Evolutionary conservation across 257 asterid genomes (phyloP).

Genomic region (Linderniella brevidens): DNA sequence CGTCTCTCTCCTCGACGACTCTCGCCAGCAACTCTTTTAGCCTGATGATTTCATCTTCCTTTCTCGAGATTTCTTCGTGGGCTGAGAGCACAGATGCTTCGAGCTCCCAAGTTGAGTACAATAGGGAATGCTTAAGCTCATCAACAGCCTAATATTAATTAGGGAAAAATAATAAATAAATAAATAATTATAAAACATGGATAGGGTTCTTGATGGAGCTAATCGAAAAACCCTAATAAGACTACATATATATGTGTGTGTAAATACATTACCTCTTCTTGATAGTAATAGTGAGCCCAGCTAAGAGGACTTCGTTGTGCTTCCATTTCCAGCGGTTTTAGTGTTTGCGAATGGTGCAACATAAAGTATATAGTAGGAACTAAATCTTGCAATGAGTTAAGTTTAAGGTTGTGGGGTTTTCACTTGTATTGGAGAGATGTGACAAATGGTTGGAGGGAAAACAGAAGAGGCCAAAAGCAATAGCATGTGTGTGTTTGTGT

Average conservation of each 20-base stretch:
- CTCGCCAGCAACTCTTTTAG: slow-evolving; percentile 39
- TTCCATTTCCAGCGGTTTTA: slow-evolving; percentile 25
- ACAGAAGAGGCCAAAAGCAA: slow-evolving; percentile 60
- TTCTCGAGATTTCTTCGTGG: slow-evolving; percentile 65
- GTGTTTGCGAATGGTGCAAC: slow-evolving; percentile 6
- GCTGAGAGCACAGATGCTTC: slow-evolving; percentile 56
- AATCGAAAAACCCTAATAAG: too few species aligned
- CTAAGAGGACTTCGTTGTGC: slow-evolving; percentile 67
- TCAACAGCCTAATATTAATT: slow-evolving; percentile 39
- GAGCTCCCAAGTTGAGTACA: slow-evolving; percentile 66
- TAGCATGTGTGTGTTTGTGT: slow-evolving; percentile 19
- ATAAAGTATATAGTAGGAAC: slow-evolving; percentile 21
- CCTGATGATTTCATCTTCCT: slow-evolving; percentile 66
- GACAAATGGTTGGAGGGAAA: slow-evolving; percentile 47
- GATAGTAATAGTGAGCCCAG: slow-evolving; percentile 48
- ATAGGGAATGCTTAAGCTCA: slow-evolving; percentile 57
- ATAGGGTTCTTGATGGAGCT: slow-evolving; percentile 8
- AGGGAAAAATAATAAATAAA: too few species aligned
- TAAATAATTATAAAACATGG: not conserved
- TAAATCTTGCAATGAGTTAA: slow-evolving; percentile 30
- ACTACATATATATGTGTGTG: too few species aligned
- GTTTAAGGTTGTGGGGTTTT: slow-evolving; percentile 19
- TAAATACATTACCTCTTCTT: slow-evolving; percentile 43
- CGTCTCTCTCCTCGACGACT: slow-evolving; percentile 56
- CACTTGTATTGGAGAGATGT: slow-evolving; percentile 3